Conservation (phyloP, 257 asterid species). For the Scutellaria barbata region DNA sequence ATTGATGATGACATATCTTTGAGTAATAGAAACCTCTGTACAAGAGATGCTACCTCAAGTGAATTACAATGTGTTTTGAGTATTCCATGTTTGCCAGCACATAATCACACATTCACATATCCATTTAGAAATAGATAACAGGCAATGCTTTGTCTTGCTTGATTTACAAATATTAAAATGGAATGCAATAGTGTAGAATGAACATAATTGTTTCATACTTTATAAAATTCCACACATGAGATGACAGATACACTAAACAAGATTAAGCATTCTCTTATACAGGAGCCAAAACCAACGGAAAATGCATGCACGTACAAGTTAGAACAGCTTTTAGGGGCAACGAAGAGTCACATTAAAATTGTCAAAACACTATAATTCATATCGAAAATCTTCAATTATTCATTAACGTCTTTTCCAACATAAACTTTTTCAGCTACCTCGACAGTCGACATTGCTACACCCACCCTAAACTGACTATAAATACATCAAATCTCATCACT, state of each 20-base stretch:
- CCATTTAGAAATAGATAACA: no score
- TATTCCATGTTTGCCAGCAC: no score
- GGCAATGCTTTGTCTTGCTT: no score
- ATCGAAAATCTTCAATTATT: constrained; percentile 21
- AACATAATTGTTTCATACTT: background rate
- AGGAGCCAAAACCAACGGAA: constrained; percentile 32
- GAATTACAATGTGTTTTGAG: no score
- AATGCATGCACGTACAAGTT: constrained; percentile 12
- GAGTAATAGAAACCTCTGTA: background rate
- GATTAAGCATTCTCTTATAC: background rate
- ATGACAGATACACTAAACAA: constrained; percentile 26
- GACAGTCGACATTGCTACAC: constrained; percentile 34
- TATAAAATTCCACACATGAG: background rate
- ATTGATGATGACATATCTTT: constrained; percentile 18
- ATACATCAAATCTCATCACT: constrained; percentile 32
- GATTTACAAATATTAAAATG: no score
- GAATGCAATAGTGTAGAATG: no score
- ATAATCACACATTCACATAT: no score
- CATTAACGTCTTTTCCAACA: constrained; percentile 19
- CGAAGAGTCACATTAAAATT: constrained; percentile 35
- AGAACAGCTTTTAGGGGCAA: constrained; percentile 33
- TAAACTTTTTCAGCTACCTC: constrained; percentile 44
- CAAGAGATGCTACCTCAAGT: no score
- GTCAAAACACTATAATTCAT: constrained; percentile 27
- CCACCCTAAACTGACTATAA: constrained; percentile 37